These are phyloP conservation scores for Porcisia hertigi DNA, from an alignment of 208 protist genomes.

Conservation along the genomic window DNA sequence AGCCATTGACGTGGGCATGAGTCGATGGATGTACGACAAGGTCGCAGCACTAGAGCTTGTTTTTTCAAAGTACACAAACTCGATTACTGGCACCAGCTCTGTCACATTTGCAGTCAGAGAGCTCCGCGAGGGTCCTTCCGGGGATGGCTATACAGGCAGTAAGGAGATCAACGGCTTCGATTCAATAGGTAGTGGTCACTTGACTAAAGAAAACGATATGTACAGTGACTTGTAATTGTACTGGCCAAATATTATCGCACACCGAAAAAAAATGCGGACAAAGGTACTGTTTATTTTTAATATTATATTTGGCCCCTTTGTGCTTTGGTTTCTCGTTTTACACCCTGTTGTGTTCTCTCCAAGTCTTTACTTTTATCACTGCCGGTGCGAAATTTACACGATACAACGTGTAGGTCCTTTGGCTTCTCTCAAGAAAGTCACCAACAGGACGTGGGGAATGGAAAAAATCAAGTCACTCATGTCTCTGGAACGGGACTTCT, in stretches of 20 bases:
- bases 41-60: slow-evolving; percentile 62
- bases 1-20: slow-evolving; percentile 76
- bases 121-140: slow-evolving; percentile 20
- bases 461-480: not conserved
- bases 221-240: slow-evolving; percentile 25
- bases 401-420: not conserved
- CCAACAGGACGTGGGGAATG: not conserved
- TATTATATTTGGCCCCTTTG: not conserved
- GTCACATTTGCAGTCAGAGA: slow-evolving; percentile 34
- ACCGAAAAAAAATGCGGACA: not conserved
- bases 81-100: slow-evolving; percentile 2
- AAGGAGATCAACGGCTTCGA: not conserved
- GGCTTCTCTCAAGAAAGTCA: not conserved
- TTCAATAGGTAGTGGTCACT: not conserved
- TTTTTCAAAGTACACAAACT: slow-evolving; percentile 31
- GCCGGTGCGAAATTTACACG: not conserved
- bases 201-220: slow-evolving; percentile 16
- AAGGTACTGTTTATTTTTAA: not conserved
- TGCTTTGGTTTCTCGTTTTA: not conserved
- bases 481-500: not conserved
- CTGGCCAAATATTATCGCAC: not conserved
- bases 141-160: not conserved
- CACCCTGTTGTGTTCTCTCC: not conserved
- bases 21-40: slow-evolving; percentile 74
- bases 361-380: not conserved